phyloP scores from a whole-genome alignment of 495 filamentous ascomycete species.

The Sordaria brevicollis region DNA sequence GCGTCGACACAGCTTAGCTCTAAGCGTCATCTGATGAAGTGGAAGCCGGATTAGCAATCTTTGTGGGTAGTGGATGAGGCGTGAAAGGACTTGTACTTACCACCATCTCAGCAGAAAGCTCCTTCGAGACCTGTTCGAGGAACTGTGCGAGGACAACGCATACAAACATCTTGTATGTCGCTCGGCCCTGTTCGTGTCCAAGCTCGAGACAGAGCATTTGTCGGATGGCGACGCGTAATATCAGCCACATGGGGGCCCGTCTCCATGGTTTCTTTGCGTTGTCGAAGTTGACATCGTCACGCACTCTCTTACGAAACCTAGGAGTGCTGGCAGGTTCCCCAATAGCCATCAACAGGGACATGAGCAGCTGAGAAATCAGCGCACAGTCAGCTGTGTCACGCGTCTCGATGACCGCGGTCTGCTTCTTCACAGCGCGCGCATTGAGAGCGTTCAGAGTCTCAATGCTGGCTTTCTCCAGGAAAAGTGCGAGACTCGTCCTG shows the following conservation, averaged over 20 bases:
- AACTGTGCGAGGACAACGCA: slow-evolving; percentile 33
- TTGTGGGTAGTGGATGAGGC: not conserved
- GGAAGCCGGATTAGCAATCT: not conserved
- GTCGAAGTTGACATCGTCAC: slow-evolving; percentile 45
- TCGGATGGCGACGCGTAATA: slow-evolving; percentile 44
- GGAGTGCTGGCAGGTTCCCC: slow-evolving; percentile 6
- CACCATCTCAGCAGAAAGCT: not conserved
- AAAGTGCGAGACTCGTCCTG: not conserved
- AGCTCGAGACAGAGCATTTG: slow-evolving; percentile 35
- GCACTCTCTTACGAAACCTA: slow-evolving; percentile 43
- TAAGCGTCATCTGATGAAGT: slow-evolving; percentile 23
- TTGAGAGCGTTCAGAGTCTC: not conserved
- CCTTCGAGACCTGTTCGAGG: slow-evolving; percentile 26
- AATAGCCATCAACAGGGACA: not conserved
- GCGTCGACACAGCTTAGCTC: slow-evolving; percentile 48
- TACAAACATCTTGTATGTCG: slow-evolving; percentile 50
- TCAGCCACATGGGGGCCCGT: slow-evolving; percentile 46
- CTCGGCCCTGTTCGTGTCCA: slow-evolving; percentile 35
- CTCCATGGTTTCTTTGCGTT: slow-evolving; percentile 45
- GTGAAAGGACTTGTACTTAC: not conserved
- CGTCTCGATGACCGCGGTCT: not conserved
- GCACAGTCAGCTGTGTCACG: not conserved
- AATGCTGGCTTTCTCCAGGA: not conserved
- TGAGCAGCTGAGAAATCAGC: not conserved
- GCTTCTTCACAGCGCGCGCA: not conserved